Percentiles rank a stretch among this genome's conserved stretches.
Conservation (phyloP, 345 rosid species). For the Ceriops decandra region DNA sequence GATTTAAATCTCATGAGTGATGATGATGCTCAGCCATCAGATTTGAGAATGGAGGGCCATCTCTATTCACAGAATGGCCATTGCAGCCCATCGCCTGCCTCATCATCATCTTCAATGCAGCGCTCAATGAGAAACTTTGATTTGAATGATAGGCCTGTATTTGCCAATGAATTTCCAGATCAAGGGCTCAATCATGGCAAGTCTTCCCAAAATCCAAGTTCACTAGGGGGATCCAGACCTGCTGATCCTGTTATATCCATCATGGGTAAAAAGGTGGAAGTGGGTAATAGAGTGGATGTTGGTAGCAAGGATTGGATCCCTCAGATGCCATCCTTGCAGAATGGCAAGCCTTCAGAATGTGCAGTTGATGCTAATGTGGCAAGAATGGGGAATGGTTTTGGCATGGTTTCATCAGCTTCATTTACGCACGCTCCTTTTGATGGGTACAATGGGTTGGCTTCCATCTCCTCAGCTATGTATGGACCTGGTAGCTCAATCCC, state of each 20-base stretch:
- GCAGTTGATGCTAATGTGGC: slow-evolving; percentile 38
- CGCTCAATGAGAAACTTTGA: slow-evolving; percentile 66
- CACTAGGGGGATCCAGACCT: slow-evolving; percentile 42
- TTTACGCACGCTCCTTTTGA: slow-evolving; percentile 54
- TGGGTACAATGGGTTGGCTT: slow-evolving; percentile 50
- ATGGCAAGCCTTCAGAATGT: slow-evolving; percentile 55
- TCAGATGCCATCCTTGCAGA: slow-evolving; percentile 44
- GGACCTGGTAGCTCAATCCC: slow-evolving; percentile 63
- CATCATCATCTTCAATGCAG: slow-evolving; percentile 70
- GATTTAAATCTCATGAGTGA: slow-evolving; percentile 74
- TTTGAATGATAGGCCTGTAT: slow-evolving; percentile 77
- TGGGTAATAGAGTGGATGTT: slow-evolving; percentile 32
- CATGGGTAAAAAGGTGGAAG: slow-evolving; percentile 62
- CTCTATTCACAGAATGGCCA: slow-evolving; percentile 50
- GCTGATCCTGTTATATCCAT: slow-evolving; percentile 67
- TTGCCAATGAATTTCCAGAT: slow-evolving; percentile 46
- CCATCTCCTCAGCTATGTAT: slow-evolving; percentile 55
- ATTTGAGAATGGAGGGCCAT: slow-evolving; percentile 49
- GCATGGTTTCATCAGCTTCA: slow-evolving; percentile 49
- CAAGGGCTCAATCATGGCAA: slow-evolving; percentile 37
- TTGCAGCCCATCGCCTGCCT: slow-evolving; percentile 68
- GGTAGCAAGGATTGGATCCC: slow-evolving; percentile 47
- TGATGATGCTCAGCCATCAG: slow-evolving; percentile 49
- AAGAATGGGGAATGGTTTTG: slow-evolving; percentile 54
- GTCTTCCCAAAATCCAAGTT: slow-evolving; percentile 31